phyloP scores from a whole-genome alignment of 2,329 filamentous ascomycete genomes.

The Monilinia vaccinii-corymbosi region DNA sequence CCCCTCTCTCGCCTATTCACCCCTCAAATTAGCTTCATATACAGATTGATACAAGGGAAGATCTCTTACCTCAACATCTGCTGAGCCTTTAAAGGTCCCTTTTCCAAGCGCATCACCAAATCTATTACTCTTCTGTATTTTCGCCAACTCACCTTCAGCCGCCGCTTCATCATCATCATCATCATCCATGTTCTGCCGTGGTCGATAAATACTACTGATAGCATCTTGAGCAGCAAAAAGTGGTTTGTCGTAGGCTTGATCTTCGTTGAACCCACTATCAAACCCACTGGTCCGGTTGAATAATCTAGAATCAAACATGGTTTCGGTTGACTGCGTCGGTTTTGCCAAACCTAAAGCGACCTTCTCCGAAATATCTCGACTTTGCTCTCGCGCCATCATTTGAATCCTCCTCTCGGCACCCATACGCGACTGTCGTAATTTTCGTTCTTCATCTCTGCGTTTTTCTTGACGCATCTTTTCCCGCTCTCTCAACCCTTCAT shows the following conservation, averaged over 20 bases:
- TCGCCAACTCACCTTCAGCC: conserved; percentile 75
- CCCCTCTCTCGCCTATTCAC: conserved; percentile 61
- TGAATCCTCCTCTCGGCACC: conserved; percentile 85
- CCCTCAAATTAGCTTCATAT: conserved; percentile 8
- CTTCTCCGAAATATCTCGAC: conserved; percentile 95
- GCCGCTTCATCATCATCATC: conserved; percentile 70
- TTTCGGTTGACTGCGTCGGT: conserved; percentile 81
- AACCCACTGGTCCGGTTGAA: conserved; percentile 95
- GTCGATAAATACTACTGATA: conserved; percentile 87
- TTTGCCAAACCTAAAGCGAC: conserved; percentile 91
- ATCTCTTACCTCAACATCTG: conserved; percentile 63
- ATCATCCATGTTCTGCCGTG: conserved; percentile 64
- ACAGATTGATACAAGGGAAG: not conserved
- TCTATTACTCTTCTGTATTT: conserved; percentile 74
- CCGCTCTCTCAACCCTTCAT: conserved; percentile 65
- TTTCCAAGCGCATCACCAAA: conserved; percentile 77
- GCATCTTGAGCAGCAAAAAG: conserved; percentile 93
- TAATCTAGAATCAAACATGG: conserved; percentile 92
- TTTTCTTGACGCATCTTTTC: conserved; percentile 70
- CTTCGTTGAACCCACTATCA: conserved; percentile 88
- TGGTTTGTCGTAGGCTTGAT: conserved; percentile 95
- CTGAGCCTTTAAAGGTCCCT: conserved; percentile 84
- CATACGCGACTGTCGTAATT: conserved; percentile 90
- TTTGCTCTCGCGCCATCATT: conserved; percentile 88
- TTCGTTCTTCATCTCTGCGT: conserved; percentile 74